phyloP scores from a whole-genome alignment of 495 filamentous ascomycete genomes.

The Aspergillus hancockii region DNA sequence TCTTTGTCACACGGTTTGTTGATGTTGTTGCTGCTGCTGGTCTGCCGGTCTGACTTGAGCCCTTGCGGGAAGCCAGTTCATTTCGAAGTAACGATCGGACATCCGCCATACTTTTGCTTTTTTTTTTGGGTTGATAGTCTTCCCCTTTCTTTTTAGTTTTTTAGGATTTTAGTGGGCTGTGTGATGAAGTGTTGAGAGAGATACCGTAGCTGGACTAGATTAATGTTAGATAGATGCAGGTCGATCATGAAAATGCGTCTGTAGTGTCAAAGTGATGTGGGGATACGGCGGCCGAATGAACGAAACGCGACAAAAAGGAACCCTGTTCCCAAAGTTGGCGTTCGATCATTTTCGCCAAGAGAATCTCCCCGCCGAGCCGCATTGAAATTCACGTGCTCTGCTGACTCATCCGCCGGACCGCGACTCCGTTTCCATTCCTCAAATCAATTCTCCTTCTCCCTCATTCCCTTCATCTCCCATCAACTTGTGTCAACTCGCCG shows the following conservation, averaged over 20 bases:
- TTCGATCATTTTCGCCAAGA: too few relatives aligned
- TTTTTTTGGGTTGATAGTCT: not conserved
- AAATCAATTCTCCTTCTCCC: slow-evolving; percentile 13
- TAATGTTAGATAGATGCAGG: slow-evolving; percentile 4
- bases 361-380: slow-evolving; percentile 22
- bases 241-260: slow-evolving; percentile 10
- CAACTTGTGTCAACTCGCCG: slow-evolving; percentile 12
- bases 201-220: not conserved
- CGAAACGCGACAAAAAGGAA: slow-evolving; percentile 20
- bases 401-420: slow-evolving; percentile 16
- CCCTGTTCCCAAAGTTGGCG: slow-evolving; percentile 18
- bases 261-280: slow-evolving; percentile 17
- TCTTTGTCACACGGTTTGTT: slow-evolving; percentile 51
- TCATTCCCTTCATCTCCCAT: slow-evolving; percentile 18
- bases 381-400: slow-evolving; percentile 20
- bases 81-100: slow-evolving; percentile 79
- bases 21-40: slow-evolving; percentile 30
- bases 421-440: slow-evolving; percentile 19
- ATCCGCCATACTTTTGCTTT: slow-evolving; percentile 67
- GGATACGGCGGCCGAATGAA: slow-evolving; percentile 25
- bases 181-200: not conserved
- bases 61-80: slow-evolving; percentile 75
- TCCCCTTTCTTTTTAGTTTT: not conserved
- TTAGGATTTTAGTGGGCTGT: not conserved
- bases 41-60: slow-evolving; percentile 48